Conservation (phyloP, 1,284 basidiomycete species). For the Moesziomyces sp. region DNA sequence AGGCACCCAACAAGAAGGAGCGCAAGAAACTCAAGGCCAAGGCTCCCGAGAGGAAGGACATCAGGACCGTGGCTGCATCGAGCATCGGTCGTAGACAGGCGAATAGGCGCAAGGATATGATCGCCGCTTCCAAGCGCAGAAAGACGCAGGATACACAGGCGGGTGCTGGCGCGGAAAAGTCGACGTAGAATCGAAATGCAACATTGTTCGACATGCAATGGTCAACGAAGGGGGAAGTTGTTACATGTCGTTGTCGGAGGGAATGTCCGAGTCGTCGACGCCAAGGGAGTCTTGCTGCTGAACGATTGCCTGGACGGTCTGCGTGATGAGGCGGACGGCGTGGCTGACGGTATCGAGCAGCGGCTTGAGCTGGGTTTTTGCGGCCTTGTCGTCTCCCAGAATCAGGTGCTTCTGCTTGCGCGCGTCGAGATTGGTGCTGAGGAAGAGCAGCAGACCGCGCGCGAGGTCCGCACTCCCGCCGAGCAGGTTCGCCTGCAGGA, state of each 20-base stretch:
- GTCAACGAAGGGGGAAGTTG: background rate
- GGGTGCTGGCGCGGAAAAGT: background rate
- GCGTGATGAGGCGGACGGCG: slow-evolving; percentile 7
- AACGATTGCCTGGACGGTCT: slow-evolving; percentile 29
- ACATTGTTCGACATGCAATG: background rate
- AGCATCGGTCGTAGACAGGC: slow-evolving; percentile 54
- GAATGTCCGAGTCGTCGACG: slow-evolving; percentile 1
- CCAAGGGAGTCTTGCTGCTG: slow-evolving; percentile 25
- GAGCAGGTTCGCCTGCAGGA: slow-evolving; percentile 37
- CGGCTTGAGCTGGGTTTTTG: slow-evolving; percentile 10
- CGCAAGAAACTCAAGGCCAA: slow-evolving; percentile 82
- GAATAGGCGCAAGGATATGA: slow-evolving; percentile 56
- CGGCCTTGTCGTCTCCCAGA: slow-evolving; percentile 20
- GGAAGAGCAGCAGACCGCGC: slow-evolving; percentile 56
- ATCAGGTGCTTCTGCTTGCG: slow-evolving; percentile 27
- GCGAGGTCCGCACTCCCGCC: slow-evolving; percentile 50
- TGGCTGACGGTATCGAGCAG: slow-evolving; percentile 21
- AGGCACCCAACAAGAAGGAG: slow-evolving; percentile 88
- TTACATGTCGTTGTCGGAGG: slow-evolving; percentile 4
- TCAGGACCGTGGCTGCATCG: slow-evolving; percentile 55
- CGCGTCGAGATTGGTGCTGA: slow-evolving; percentile 32
- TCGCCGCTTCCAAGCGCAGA: slow-evolving; percentile 57
- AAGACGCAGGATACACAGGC: slow-evolving; percentile 13
- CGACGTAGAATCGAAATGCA: too few relatives aligned
- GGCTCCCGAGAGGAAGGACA: slow-evolving; percentile 74